phyloP scores from a whole-genome alignment of 75 land plant species.

The Picea glauca region DNA sequence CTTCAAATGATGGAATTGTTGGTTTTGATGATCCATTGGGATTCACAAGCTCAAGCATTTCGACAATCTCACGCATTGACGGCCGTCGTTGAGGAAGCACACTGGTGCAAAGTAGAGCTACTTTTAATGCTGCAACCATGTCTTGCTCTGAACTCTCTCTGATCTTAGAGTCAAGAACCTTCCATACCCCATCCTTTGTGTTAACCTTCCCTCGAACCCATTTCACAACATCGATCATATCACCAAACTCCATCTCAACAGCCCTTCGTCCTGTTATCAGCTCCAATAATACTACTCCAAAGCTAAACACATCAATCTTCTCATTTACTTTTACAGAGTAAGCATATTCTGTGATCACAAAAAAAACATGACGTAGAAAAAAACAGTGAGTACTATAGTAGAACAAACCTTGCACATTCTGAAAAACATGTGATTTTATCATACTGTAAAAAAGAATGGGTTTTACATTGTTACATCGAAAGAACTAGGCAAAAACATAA shows the following conservation, averaged over 20 bases:
- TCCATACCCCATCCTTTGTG: slow-evolving; percentile 35
- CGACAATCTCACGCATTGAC: slow-evolving; percentile 55
- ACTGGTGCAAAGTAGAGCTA: slow-evolving; percentile 65
- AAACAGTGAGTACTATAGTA: not conserved
- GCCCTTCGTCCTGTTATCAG: slow-evolving; percentile 49
- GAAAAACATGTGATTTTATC: too few relatives aligned
- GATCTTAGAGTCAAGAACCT: slow-evolving; percentile 50
- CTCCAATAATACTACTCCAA: slow-evolving; percentile 57
- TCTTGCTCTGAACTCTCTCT: slow-evolving; percentile 21
- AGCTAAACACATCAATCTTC: slow-evolving; percentile 58
- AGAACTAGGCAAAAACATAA: too few relatives aligned
- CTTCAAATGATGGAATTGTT: not conserved
- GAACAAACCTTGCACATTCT: not conserved
- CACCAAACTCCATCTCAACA: slow-evolving; percentile 26
- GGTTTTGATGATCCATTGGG: slow-evolving; percentile 8
- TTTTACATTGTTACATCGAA: too few relatives aligned
- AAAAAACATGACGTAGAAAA: not conserved
- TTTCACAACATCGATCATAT: slow-evolving; percentile 47
- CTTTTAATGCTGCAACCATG: slow-evolving; percentile 46
- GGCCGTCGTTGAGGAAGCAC: slow-evolving; percentile 55
- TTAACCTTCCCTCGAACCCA: slow-evolving; percentile 59
- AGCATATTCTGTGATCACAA: slow-evolving; percentile 33
- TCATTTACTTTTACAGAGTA: slow-evolving; percentile 47
- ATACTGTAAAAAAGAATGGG: too few relatives aligned
- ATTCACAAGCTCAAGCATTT: slow-evolving; percentile 30